Evolutionary conservation across 2,329 filamentous ascomycete species (phyloP), one percentile per base, ranked within the genome.

Genomic region (Fusarium tricinctum): DNA sequence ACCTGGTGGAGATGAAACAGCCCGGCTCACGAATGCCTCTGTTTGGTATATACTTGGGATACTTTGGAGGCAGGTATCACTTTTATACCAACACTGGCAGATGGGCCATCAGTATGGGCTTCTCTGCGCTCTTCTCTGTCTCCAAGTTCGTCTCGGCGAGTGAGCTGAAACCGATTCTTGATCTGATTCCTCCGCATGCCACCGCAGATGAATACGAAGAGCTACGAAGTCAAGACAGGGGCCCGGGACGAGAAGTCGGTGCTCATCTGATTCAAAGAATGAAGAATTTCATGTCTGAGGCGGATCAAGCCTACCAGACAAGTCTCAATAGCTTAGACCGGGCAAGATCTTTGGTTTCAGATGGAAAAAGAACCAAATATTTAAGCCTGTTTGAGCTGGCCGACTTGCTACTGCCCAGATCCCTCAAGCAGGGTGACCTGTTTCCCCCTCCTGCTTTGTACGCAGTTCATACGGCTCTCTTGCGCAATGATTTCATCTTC

Each of bases 381-480:
- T 76, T 87, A 58, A 85, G 82, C 33, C 74, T 89, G 9, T 79
- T 83, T 49, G 82, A 88, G 65, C 82, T 88, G 43, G 81, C 86
- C 8, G 78, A 82, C 19, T 70, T 78, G 20, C 69, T 87, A 20
- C 77, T 86, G 13, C 78, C 80, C 3, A 62, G 73, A 10, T 71
- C 76, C 12, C 71, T 79, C 39, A 81, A 79, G 59, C 62, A 68
- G 2, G 74, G 77, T 22, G 77, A 76, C 2, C 78, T 77, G 12
- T 84, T 84, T 53, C 78, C 83, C 1, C 68, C 83, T 1, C 73
- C 82, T 28, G 83, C 85, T 10, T 78, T 93, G 7, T 92, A 93
- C 72, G 91, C 92, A 6, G 88, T 94, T 8, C 90, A 93, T 69
- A 86, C 86, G 57, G 85, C 89, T 10, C 75, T 95, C 9, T 76